These are phyloP conservation scores for Laburnicola sp. DNA, from an alignment of 2,329 filamentous ascomycete species.

Conservation along the genomic window DNA sequence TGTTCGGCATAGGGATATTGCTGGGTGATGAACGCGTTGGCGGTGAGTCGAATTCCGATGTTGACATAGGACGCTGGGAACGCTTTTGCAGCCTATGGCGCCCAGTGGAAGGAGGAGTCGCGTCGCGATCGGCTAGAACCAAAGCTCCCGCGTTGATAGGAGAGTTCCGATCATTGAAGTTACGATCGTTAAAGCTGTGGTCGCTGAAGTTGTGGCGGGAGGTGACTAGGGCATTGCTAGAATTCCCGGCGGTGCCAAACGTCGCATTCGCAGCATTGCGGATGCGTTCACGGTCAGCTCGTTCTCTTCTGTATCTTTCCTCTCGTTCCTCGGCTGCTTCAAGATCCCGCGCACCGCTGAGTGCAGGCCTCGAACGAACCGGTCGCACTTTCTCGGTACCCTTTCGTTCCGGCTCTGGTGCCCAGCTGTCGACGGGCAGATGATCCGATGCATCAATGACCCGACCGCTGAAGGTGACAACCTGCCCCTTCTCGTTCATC, in stretches of 20 bases:
- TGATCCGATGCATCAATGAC: slow-evolving; percentile 82
- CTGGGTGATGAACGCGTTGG: slow-evolving; percentile 18
- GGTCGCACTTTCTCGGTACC: slow-evolving; percentile 48
- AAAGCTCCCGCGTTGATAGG: slow-evolving; percentile 23
- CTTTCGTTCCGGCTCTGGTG: slow-evolving; percentile 72
- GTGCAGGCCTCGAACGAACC: slow-evolving; percentile 51
- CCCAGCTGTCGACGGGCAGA: slow-evolving; percentile 75
- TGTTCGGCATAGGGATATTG: slow-evolving; percentile 22
- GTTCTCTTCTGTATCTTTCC: slow-evolving; percentile 37
- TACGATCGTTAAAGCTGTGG: too few relatives aligned
- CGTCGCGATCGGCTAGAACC: slow-evolving; percentile 29
- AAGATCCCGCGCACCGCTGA: slow-evolving; percentile 55
- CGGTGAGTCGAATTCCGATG: slow-evolving; percentile 17
- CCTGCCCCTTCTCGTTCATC: slow-evolving; percentile 63
- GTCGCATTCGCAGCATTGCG: slow-evolving; percentile 33
- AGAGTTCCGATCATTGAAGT: too few relatives aligned
- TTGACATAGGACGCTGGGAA: slow-evolving; percentile 25
- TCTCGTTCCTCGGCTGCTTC: slow-evolving; percentile 40
- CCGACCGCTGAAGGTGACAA: slow-evolving; percentile 73
- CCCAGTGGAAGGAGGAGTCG: slow-evolving; percentile 21
- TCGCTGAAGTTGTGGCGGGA: slow-evolving; percentile 32
- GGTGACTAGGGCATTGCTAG: slow-evolving; percentile 36
- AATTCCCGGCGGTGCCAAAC: slow-evolving; percentile 21
- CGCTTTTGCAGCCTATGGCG: slow-evolving; percentile 38
- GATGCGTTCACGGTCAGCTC: slow-evolving; percentile 39